Evolutionary conservation across 1,284 basidiomycete species (phyloP), one percentile per base, ranked within the genome.

Genomic region (Laetiporus sulphureus): DNA sequence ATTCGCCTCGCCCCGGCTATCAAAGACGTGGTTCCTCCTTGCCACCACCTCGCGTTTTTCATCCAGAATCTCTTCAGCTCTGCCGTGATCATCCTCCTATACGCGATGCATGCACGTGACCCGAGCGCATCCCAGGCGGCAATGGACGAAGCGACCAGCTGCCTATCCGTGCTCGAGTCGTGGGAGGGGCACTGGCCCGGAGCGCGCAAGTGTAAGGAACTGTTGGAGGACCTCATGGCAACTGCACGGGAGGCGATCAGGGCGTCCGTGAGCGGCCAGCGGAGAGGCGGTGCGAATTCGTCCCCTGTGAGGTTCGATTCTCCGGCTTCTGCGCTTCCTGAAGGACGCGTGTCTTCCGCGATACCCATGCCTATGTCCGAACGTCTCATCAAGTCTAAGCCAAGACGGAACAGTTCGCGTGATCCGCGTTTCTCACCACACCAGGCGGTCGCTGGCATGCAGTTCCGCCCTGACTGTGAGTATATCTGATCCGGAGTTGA

Each of bases 111-210:
- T 58, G 79, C 83, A 1, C 57, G 76, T 3, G 89, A 92, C 46
- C 62, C 75, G 22, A 71, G 77, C 32, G 78, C 82, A 25, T 75
- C 83, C 20, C 63, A 72, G 30, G 73, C 80, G 8, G 90, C 90
- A 8, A 84, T 90, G 73, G 79, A 86, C 3, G 88, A 91, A 63
- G 89, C 85, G 7, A 82, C 79, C 58, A 80, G 77, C 45, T 83
- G 85, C 40, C 64, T 91, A 30, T 59, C 65, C 16, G 81, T 86
- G 13, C 67, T 93, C 41, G 81, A 82, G 55, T 78, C 79, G 3
- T 87, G 90, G 75, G 90, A 91, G 63, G 87, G 87, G 1, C 75
- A 79, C 39, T 93, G 91, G 91, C 90, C 90, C 15, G 90, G 90
- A 16, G 87, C 87, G 43, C 73, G 78, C 34, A 91, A 92, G 63